These are phyloP conservation scores for Macadamia tetraphylla DNA, from an alignment of 164 flowering plant species.

Conservation along the genomic window DNA sequence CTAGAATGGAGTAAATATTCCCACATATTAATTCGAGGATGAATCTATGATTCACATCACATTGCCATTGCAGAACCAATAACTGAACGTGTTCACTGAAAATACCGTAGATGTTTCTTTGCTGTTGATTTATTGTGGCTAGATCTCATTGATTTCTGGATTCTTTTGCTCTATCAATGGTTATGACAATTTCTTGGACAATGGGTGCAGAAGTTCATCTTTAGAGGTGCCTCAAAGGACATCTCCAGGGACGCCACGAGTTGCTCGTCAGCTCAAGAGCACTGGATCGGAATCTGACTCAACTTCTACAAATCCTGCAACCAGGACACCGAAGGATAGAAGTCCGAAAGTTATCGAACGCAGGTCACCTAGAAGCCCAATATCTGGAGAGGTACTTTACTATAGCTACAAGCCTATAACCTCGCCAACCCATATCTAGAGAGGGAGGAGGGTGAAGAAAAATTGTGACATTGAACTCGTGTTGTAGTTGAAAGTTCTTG, in stretches of 20 bases:
- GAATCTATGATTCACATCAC: not conserved
- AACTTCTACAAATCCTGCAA: conserved; percentile 31
- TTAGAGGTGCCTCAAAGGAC: conserved; percentile 56
- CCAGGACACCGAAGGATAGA: conserved; percentile 54
- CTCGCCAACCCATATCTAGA: too few species aligned
- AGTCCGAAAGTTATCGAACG: conserved; percentile 73
- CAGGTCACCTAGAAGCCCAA: conserved; percentile 73
- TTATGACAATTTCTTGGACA: conserved; percentile 6
- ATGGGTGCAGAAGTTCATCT: conserved; percentile 39
- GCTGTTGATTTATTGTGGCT: not conserved
- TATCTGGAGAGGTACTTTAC: conserved; percentile 48
- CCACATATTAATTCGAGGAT: not conserved
- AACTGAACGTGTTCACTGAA: not conserved
- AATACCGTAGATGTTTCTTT: not conserved
- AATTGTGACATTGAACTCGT: too few species aligned
- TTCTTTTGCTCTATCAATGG: not conserved
- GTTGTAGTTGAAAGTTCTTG: too few species aligned
- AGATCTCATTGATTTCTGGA: not conserved
- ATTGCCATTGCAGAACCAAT: not conserved
- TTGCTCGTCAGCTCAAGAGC: conserved; percentile 52
- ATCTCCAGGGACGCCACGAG: conserved; percentile 56
- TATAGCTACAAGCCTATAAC: too few species aligned
- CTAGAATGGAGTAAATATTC: too few species aligned
- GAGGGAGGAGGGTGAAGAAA: too few species aligned
- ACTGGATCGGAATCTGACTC: conserved; percentile 48